A percentile compares a stretch with the other conserved stretches of the same genome.
Conservation (phyloP, 768 basidiomycete genomes). For the Leccinum variicolor region DNA sequence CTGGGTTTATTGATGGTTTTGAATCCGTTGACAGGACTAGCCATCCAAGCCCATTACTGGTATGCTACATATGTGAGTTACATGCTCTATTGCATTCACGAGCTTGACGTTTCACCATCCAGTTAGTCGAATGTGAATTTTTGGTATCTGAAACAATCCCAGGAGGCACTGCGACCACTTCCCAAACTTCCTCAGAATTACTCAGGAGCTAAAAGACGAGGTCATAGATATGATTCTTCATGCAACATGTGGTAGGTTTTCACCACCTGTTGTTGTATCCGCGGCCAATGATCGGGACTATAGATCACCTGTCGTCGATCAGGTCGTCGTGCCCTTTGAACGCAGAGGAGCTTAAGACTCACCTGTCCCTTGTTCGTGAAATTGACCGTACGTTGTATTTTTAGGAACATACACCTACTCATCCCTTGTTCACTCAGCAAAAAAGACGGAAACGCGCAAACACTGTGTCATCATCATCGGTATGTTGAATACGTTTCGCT, state of each 20-base stretch:
- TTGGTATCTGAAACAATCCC: background rate
- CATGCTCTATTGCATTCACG: background rate
- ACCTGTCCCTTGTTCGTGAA: slow-evolving; percentile 23
- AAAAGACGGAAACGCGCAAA: slow-evolving; percentile 1
- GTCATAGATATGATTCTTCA: slow-evolving; percentile 22
- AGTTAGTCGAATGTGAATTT: background rate
- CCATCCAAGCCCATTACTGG: slow-evolving; percentile 37
- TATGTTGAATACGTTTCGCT: background rate
- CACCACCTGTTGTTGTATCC: background rate
- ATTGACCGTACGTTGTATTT: slow-evolving; percentile 18
- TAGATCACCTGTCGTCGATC: slow-evolving; percentile 27
- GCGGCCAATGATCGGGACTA: background rate
- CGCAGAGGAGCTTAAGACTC: slow-evolving; percentile 11
- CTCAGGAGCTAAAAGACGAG: slow-evolving; percentile 24
- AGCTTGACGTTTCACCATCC: slow-evolving; percentile 5
- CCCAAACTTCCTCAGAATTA: slow-evolving; percentile 25
- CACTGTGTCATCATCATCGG: slow-evolving; percentile 23
- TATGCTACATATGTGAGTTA: slow-evolving; percentile 14
- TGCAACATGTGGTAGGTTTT: slow-evolving; percentile 23
- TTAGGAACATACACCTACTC: background rate
- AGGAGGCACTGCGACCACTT: slow-evolving; percentile 36
- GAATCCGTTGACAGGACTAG: slow-evolving; percentile 31
- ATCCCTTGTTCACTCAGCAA: slow-evolving; percentile 7
- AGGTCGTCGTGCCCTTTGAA: slow-evolving; percentile 22
- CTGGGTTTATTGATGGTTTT: slow-evolving; percentile 16